phyloP scores from a whole-genome alignment of 768 basidiomycete species.

The Suillus ampliporus region DNA sequence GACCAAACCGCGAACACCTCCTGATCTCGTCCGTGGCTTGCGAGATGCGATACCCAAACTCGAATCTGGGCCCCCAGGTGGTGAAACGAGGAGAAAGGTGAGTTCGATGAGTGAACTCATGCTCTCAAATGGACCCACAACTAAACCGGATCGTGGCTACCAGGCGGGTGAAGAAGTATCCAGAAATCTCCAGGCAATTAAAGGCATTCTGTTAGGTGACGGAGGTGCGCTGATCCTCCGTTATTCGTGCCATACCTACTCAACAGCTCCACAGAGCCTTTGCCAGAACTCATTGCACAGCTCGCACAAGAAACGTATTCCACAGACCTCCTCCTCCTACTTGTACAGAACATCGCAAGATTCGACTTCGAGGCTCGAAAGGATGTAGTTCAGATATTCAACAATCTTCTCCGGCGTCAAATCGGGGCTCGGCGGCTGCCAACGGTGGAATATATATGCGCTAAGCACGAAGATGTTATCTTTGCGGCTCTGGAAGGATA shows the following conservation, averaged over 20 bases:
- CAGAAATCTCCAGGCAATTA: slow-evolving; percentile 90
- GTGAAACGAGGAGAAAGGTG: slow-evolving; percentile 84
- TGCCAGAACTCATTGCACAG: slow-evolving; percentile 90
- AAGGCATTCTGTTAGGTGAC: slow-evolving; percentile 85
- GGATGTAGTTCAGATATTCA: slow-evolving; percentile 87
- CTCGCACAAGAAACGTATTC: slow-evolving; percentile 96
- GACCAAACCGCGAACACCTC: slow-evolving; percentile 84
- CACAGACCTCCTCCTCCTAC: slow-evolving; percentile 81
- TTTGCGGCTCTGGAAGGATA: slow-evolving; percentile 92
- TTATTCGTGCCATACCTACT: slow-evolving; percentile 8
- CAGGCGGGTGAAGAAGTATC: slow-evolving; percentile 91
- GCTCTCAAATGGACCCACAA: not conserved
- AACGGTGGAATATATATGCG: slow-evolving; percentile 92
- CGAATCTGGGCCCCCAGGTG: slow-evolving; percentile 73
- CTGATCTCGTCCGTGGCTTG: slow-evolving; percentile 84
- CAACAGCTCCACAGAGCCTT: slow-evolving; percentile 59
- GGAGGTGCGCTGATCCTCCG: slow-evolving; percentile 60
- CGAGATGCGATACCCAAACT: slow-evolving; percentile 80
- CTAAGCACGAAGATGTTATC: slow-evolving; percentile 73
- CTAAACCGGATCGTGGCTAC: slow-evolving; percentile 10
- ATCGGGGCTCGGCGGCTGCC: slow-evolving; percentile 94
- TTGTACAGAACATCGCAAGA: slow-evolving; percentile 81
- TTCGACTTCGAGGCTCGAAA: slow-evolving; percentile 96
- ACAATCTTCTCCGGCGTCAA: slow-evolving; percentile 86
- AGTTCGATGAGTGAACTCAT: slow-evolving; percentile 21